These are phyloP conservation scores for Candida methanosorbosa DNA, from an alignment of 805 yeast species.

Conservation along the genomic window DNA sequence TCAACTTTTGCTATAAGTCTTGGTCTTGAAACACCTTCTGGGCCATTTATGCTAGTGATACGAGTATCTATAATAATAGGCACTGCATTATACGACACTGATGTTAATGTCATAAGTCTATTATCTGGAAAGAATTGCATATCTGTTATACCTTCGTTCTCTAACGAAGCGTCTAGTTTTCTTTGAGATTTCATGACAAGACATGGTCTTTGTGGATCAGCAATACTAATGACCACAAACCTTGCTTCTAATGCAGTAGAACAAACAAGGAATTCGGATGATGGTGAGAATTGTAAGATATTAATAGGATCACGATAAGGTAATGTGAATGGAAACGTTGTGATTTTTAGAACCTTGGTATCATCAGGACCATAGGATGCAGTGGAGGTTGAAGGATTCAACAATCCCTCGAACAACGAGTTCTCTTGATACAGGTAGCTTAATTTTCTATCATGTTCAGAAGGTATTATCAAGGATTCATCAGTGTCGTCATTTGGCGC, in stretches of 20 bases:
- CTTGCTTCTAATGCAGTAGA: conserved; percentile 73
- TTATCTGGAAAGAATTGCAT: conserved; percentile 65
- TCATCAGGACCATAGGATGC: conserved; percentile 4
- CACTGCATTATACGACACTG: conserved; percentile 55
- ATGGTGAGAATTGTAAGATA: conserved; percentile 61
- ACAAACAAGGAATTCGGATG: conserved; percentile 64
- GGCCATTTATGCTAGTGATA: conserved; percentile 33
- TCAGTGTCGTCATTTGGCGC: neutral
- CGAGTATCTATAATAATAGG: conserved; percentile 62
- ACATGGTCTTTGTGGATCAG: conserved; percentile 55
- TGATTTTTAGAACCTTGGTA: conserved; percentile 7
- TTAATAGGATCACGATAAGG: conserved; percentile 86
- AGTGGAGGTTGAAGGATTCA: conserved; percentile 7
- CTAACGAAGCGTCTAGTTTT: conserved; percentile 54
- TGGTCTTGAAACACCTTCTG: conserved; percentile 46
- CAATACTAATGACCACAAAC: conserved; percentile 64
- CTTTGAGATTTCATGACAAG: conserved; percentile 62
- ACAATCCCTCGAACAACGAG: conserved; percentile 9
- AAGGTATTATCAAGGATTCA: neutral
- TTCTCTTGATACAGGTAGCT: conserved; percentile 1
- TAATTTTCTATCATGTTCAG: neutral
- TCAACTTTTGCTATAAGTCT: conserved; percentile 53
- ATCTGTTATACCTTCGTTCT: conserved; percentile 86
- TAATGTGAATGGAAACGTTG: conserved; percentile 41
- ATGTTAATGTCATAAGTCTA: conserved; percentile 40